A percentile compares a stretch with the other conserved stretches of the same genome.
Conservation (phyloP, 352 stramenopile species). For the Pythium apleroticum region DNA sequence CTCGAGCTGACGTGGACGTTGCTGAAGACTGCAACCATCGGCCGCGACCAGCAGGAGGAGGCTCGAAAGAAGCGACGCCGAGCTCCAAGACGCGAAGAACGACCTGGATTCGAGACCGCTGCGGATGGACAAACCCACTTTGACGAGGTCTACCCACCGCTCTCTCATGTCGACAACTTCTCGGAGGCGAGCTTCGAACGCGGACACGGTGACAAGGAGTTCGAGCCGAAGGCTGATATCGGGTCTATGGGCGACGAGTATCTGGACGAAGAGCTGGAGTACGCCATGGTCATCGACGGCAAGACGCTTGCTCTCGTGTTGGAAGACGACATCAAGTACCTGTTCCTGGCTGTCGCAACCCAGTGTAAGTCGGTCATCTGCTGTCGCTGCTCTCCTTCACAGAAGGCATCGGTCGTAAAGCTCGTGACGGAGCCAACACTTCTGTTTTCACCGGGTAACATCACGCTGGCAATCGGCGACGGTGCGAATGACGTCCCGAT, state of each 20-base stretch:
- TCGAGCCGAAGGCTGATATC: conserved; percentile 58
- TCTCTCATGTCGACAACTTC: conserved; percentile 45
- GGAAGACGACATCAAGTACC: conserved; percentile 89
- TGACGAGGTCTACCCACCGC: conserved; percentile 69
- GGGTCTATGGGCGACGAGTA: conserved; percentile 37
- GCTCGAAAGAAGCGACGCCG: conserved; percentile 68
- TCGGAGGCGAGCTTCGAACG: conserved; percentile 58
- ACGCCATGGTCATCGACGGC: conserved; percentile 90
- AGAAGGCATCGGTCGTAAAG: conserved; percentile 86
- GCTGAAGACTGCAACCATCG: conserved; percentile 65
- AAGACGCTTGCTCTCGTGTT: conserved; percentile 81
- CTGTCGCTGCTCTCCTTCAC: conserved; percentile 78
- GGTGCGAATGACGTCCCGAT: conserved; percentile 88
- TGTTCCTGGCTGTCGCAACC: conserved; percentile 84
- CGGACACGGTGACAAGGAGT: conserved; percentile 59
- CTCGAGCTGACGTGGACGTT: conserved; percentile 68
- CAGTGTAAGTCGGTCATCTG: conserved; percentile 91
- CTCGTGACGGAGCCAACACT: conserved; percentile 86
- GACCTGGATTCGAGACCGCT: conserved; percentile 29
- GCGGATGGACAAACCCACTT: conserved; percentile 46
- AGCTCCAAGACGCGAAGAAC: conserved; percentile 50
- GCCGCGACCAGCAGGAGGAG: conserved; percentile 70
- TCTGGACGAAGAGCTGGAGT: conserved; percentile 80
- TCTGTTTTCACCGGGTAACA: conserved; percentile 88
- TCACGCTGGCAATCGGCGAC: conserved; percentile 84